Conservation (phyloP, 306 rosid species). For the Sicyos baderoa region DNA sequence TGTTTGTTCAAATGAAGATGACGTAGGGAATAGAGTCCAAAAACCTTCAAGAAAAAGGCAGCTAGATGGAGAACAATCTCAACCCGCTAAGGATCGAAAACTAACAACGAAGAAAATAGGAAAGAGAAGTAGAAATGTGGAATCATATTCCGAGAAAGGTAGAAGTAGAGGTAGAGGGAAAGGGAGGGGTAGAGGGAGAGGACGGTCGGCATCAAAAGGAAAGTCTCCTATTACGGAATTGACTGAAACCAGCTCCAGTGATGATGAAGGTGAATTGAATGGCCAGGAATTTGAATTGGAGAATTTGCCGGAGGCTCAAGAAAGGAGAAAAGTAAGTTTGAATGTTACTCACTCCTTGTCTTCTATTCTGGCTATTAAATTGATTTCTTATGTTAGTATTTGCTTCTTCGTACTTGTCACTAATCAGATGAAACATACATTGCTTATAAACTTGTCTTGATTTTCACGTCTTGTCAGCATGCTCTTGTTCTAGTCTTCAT, state of each 20-base stretch:
- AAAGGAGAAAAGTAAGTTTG: conserved; percentile 55
- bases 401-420: not conserved
- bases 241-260: conserved; percentile 37
- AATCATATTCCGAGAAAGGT: conserved; percentile 24
- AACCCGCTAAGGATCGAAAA: conserved; percentile 25
- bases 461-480: not conserved
- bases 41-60: conserved; percentile 50
- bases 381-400: not conserved
- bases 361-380: not conserved
- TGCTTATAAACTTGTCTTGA: not conserved
- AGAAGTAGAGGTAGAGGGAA: conserved; percentile 34
- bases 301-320: conserved; percentile 26
- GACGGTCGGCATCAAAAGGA: conserved; percentile 35
- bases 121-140: conserved; percentile 26
- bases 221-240: conserved; percentile 32
- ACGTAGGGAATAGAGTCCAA: conserved; percentile 26
- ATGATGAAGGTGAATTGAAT: conserved; percentile 31
- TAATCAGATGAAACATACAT: not conserved
- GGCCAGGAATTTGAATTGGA: conserved; percentile 29
- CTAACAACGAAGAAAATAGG: conserved; percentile 26
- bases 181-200: conserved; percentile 23
- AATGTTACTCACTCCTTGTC: not conserved
- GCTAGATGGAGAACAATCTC: conserved; percentile 28
- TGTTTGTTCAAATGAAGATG: conserved; percentile 21
- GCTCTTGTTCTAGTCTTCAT: not conserved